A percentile compares a stretch with the other conserved stretches of the same genome.
These are phyloP conservation scores for Botrytis fragariae DNA, from an alignment of 2,329 filamentous ascomycete genomes.

Conservation along the genomic window DNA sequence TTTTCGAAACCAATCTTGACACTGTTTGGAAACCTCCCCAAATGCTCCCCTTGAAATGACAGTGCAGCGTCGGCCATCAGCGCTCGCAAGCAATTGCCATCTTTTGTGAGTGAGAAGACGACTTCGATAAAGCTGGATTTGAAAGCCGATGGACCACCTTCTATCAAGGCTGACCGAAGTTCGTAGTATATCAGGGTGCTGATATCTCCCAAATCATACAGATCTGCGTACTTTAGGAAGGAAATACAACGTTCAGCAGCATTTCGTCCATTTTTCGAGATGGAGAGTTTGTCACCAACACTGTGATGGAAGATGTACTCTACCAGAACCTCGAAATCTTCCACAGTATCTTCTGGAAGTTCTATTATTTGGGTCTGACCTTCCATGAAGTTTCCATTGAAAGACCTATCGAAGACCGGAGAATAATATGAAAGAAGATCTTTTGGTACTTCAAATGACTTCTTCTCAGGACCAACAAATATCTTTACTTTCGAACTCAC, in stretches of 20 bases:
- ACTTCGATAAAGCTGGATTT: not conserved
- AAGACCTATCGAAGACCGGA: slow-evolving; percentile 22
- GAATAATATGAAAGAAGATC: slow-evolving; percentile 25
- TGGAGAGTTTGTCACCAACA: not conserved
- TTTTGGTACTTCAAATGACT: slow-evolving; percentile 23
- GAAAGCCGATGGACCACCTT: not conserved
- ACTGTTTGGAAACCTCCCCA: fast-evolving
- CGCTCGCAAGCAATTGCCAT: not conserved
- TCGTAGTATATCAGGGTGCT: not conserved
- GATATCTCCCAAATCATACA: not conserved
- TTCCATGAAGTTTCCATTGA: slow-evolving; percentile 25
- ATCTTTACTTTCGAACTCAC: slow-evolving; percentile 20
- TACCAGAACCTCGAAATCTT: not conserved
- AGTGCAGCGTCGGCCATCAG: not conserved
- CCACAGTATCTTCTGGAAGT: not conserved
- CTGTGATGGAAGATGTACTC: not conserved
- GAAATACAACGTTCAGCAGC: not conserved
- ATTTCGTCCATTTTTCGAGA: not conserved
- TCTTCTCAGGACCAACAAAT: slow-evolving; percentile 24
- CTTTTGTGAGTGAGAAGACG: not conserved
- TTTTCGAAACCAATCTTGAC: not conserved
- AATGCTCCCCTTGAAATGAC: not conserved
- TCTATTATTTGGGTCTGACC: slow-evolving; percentile 19
- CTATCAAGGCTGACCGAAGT: not conserved
- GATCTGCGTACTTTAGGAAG: not conserved